A percentile compares a stretch with the other conserved stretches of the same genome.
These are phyloP conservation scores for Tripidium arundinaceum DNA, from an alignment of 202 grass and related monocot species.

Conservation along the genomic window DNA sequence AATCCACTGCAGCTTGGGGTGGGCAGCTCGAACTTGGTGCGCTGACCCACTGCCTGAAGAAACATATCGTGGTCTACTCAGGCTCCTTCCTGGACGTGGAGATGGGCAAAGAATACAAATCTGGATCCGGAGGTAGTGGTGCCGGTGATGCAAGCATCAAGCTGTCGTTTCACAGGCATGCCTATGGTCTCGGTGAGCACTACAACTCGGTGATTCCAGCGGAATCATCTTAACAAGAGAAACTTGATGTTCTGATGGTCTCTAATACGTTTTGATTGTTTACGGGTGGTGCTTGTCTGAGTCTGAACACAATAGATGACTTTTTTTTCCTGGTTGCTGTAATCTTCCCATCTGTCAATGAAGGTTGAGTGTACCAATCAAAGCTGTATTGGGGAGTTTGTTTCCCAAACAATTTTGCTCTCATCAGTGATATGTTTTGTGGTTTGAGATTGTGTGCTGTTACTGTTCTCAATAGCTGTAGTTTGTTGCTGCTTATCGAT, in stretches of 20 bases:
- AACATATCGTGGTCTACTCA: constrained; percentile 84
- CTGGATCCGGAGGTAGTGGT: constrained; percentile 27
- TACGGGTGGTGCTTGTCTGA: neutral
- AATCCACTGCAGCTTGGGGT: constrained; percentile 77
- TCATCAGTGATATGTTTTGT: neutral
- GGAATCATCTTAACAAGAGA: constrained; percentile 9
- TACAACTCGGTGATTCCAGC: constrained; percentile 82
- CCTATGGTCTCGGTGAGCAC: constrained; percentile 97
- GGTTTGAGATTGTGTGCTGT: neutral
- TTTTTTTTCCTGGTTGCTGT: neutral
- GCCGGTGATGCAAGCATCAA: constrained; percentile 42
- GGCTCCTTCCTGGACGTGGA: constrained; percentile 90
- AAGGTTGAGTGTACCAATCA: constrained; percentile 36
- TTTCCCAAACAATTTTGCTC: constrained; percentile 47
- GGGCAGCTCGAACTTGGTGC: constrained; percentile 90
- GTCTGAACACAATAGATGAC: neutral
- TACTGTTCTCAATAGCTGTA: neutral
- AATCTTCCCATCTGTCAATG: neutral
- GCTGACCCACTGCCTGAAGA: constrained; percentile 78
- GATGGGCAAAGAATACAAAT: constrained; percentile 89
- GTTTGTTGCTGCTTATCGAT: neutral
- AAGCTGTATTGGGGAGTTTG: constrained; percentile 30
- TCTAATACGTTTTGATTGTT: constrained; percentile 22
- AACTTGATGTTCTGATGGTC: neutral
- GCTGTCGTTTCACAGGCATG: constrained; percentile 86